Percentiles rank a stretch among this genome's conserved stretches.
phyloP scores from a whole-genome alignment of 73 alveolate species.

The Durusdinium trenchii region DNA sequence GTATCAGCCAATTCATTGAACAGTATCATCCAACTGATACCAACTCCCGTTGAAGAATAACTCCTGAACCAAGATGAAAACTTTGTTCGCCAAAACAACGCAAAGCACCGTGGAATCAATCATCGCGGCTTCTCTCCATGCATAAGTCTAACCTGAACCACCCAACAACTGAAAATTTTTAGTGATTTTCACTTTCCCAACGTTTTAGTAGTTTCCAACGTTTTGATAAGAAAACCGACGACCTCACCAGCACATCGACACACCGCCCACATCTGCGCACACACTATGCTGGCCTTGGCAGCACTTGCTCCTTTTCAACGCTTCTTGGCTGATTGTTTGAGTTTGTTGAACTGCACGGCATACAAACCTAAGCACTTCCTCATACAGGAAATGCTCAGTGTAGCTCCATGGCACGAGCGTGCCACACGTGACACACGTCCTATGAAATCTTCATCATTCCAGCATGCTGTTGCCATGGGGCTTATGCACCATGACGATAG shows the following conservation, averaged over 20 bases:
- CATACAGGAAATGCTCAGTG: not conserved
- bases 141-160: not conserved
- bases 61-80: no score
- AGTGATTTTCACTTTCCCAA: no score
- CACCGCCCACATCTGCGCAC: not conserved
- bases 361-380: not conserved
- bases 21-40: no score
- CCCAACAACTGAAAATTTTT: not conserved
- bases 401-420: not conserved
- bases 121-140: no score
- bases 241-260: no score
- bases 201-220: not conserved
- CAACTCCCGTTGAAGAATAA: no score
- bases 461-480: not conserved
- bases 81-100: no score
- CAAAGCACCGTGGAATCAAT: no score
- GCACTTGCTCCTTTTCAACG: not conserved
- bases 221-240: not conserved
- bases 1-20: no score
- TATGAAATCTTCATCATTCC: conserved; percentile 12
- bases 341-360: not conserved
- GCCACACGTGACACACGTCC: not conserved
- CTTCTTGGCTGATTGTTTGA: not conserved
- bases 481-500: not conserved
- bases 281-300: not conserved